A percentile compares a stretch with the other conserved stretches of the same genome.
phyloP scores from a whole-genome alignment of 352 stramenopile species.

The Phytophthora cryptogea region DNA sequence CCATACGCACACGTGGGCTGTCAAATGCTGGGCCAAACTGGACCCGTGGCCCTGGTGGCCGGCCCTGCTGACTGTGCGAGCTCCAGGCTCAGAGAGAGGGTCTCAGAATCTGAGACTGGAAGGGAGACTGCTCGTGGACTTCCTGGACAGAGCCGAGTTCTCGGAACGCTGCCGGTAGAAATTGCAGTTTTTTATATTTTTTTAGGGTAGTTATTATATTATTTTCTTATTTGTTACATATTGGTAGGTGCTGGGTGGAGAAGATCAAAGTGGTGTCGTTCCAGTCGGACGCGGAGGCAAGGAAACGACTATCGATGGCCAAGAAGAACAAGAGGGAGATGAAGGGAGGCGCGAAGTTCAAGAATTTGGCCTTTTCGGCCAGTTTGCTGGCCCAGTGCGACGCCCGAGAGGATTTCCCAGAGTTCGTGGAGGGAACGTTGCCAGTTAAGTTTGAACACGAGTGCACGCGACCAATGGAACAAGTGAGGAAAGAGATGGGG shows the following conservation, averaged over 20 bases:
- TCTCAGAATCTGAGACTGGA: conserved; percentile 41
- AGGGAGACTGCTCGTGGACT: conserved; percentile 55
- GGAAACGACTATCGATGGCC: conserved; percentile 23
- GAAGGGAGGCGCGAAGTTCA: conserved; percentile 3
- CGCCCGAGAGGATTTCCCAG: conserved; percentile 51
- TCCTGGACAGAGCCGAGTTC: conserved; percentile 49
- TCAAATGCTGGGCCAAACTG: conserved; percentile 81
- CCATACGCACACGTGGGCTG: conserved; percentile 67
- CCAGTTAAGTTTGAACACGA: conserved; percentile 37
- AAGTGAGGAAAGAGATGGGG: conserved; percentile 44
- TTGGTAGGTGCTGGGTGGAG: conserved; percentile 57
- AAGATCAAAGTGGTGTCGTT: conserved; percentile 44
- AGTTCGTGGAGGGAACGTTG: conserved; percentile 54
- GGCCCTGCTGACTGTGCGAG: conserved; percentile 50
- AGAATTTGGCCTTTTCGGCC: conserved; percentile 40
- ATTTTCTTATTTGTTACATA: not conserved
- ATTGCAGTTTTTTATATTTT: not conserved
- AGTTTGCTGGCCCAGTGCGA: conserved; percentile 36
- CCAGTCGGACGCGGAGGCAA: conserved; percentile 20
- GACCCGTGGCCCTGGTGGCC: conserved; percentile 76
- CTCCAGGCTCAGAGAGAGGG: conserved; percentile 39
- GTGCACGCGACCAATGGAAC: conserved; percentile 28
- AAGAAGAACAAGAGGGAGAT: conserved; percentile 18
- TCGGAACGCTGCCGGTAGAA: conserved; percentile 29
- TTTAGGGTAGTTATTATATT: not conserved